These are phyloP conservation scores for Talaromyces ruber DNA, from an alignment of 495 filamentous ascomycete species.

Conservation along the genomic window DNA sequence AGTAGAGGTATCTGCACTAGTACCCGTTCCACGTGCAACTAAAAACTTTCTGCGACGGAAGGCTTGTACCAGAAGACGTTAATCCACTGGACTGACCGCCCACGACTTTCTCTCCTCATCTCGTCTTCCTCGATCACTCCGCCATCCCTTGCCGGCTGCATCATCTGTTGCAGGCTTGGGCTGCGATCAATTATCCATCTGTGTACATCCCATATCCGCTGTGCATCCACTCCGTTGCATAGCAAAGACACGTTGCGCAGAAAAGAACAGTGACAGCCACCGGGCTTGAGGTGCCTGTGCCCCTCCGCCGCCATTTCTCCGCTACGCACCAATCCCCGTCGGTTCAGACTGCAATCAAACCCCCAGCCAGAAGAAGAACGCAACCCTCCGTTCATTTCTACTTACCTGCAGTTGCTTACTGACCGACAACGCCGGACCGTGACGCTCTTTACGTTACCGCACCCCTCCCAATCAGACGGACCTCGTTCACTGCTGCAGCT, in stretches of 20 bases:
- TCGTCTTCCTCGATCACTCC: neutral
- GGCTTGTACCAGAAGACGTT: neutral
- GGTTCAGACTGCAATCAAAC: neutral
- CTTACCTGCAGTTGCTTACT: neutral
- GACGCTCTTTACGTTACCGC: neutral
- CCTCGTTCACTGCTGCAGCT: neutral
- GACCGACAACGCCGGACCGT: neutral
- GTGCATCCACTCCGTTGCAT: neutral
- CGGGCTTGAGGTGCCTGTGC: neutral
- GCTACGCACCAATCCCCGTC: neutral
- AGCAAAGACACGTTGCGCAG: neutral
- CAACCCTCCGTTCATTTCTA: neutral
- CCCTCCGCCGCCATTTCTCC: neutral
- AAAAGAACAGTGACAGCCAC: neutral
- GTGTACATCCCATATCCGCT: neutral
- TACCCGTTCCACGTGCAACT: neutral
- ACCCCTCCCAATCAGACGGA: neutral
- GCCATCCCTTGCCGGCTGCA: neutral
- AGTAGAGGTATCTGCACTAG: neutral
- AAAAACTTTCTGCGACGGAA: neutral
- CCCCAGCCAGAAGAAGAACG: neutral
- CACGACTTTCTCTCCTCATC: neutral
- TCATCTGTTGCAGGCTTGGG: neutral
- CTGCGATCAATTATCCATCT: neutral
- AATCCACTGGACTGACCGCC: neutral